Conservation (phyloP, 768 basidiomycete species). For the Pisolithus microcarpus region DNA sequence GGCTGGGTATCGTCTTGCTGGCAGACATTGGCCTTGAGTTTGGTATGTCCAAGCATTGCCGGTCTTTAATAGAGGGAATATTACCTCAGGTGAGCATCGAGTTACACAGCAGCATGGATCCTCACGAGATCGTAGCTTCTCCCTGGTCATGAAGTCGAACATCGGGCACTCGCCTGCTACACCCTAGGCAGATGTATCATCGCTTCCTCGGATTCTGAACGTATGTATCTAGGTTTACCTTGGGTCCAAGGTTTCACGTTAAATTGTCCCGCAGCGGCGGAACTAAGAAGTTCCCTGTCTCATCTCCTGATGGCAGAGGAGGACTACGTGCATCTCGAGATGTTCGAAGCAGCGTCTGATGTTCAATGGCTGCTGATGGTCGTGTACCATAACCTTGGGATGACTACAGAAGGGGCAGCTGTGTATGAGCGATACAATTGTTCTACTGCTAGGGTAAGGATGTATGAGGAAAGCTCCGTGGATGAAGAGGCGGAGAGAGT, state of each 20-base stretch:
- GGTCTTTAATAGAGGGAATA: slow-evolving; percentile 64
- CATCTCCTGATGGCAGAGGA: slow-evolving; percentile 57
- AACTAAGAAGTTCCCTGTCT: slow-evolving; percentile 48
- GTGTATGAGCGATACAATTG: slow-evolving; percentile 42
- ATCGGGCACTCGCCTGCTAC: slow-evolving; percentile 67
- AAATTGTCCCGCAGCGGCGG: slow-evolving; percentile 19
- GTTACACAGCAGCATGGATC: not conserved
- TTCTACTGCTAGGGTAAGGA: slow-evolving; percentile 35
- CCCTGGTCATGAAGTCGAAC: slow-evolving; percentile 65
- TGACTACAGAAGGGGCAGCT: slow-evolving; percentile 47
- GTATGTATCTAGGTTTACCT: slow-evolving; percentile 28
- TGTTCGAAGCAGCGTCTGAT: slow-evolving; percentile 53
- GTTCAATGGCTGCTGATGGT: slow-evolving; percentile 68
- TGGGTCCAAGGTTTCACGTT: slow-evolving; percentile 10
- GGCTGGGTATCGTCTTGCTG: slow-evolving; percentile 61
- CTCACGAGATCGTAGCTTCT: slow-evolving; percentile 44
- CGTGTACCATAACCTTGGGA: slow-evolving; percentile 63
- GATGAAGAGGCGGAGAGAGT: slow-evolving; percentile 51
- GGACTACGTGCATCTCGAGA: slow-evolving; percentile 57
- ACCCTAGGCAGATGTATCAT: slow-evolving; percentile 71
- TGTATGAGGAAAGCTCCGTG: slow-evolving; percentile 35
- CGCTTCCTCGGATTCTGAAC: slow-evolving; percentile 40
- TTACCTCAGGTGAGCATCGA: slow-evolving; percentile 64
- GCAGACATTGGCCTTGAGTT: slow-evolving; percentile 77
- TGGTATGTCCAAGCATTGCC: slow-evolving; percentile 61